Percentiles rank a stretch among this genome's conserved stretches.
Conservation (phyloP, 768 basidiomycete species). For the Cystoderma amianthinum region DNA sequence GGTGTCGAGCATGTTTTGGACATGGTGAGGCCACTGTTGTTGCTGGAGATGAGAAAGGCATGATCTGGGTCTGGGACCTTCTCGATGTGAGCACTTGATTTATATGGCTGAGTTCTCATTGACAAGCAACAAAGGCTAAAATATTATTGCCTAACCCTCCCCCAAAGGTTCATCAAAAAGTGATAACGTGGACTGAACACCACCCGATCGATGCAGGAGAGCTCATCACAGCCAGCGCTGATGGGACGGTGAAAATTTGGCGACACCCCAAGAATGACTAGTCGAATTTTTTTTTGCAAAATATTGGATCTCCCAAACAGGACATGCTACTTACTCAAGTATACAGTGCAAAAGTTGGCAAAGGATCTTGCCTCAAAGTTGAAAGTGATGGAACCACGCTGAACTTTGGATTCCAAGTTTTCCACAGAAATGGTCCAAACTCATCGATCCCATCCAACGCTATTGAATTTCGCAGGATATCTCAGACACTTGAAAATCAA, state of each 20-base stretch:
- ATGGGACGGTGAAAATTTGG: conserved; percentile 93
- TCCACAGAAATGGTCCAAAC: too few species aligned
- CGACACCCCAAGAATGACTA: conserved; percentile 42
- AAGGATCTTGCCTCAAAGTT: too few species aligned
- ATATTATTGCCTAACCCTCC: conserved; percentile 68
- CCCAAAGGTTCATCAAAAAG: conserved; percentile 71
- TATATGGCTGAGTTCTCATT: too few species aligned
- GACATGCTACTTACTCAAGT: too few species aligned
- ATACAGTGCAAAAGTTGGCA: too few species aligned
- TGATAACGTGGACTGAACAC: conserved; percentile 89
- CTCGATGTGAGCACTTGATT: conserved; percentile 74
- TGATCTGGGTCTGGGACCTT: conserved; percentile 90
- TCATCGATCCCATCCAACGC: too few species aligned
- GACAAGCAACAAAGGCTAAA: conserved; percentile 52
- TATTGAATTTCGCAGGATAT: not conserved
- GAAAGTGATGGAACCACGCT: too few species aligned
- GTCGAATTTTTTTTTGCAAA: too few species aligned
- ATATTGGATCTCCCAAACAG: too few species aligned
- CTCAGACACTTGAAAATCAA: not conserved
- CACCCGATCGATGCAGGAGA: conserved; percentile 79
- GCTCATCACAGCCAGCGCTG: conserved; percentile 85
- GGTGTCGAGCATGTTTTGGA: conserved; percentile 77
- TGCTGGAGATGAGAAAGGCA: conserved; percentile 87
- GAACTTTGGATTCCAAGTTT: too few species aligned
- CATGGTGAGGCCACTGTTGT: conserved; percentile 77